Base-by-base conservation (phyloP, 257 asterid genomes). In the Haberlea rhodopensis region DNA sequence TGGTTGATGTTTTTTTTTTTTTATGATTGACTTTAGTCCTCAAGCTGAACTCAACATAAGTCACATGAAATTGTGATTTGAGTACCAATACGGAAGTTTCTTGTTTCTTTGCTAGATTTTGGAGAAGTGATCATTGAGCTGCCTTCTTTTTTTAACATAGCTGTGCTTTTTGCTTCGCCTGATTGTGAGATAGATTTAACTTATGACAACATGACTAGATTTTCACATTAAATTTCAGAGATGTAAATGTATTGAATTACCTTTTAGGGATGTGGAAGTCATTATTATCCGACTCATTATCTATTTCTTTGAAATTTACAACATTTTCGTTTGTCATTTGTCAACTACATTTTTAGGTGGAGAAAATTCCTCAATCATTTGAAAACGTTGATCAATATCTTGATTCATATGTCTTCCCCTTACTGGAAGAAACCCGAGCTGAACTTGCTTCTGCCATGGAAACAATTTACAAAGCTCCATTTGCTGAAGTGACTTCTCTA, bases 341-440 rank as follows among this genome's bases (percentile, higher is more conserved):
- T 27, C 22, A 16, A 31, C 51, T 23, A 26, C 25, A 40, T 34
- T 32, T 27, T 43, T 64, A 87, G 91, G 83, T 87, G 18, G 77
- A 73, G 51, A 59, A 71, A 24, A 84, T 87, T 59, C 86, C 95
- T 0, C 52, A 59, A 10, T 53, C 75, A 6, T 87, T 85, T 62
- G 67, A 51, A 48, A 28, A 69, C 5, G 81, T 66, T 31, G 81
- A 66, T 10, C 45, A 68, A n/a, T 87, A 84, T 62, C 68, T 80
- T 19, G 69, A 70, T 28, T 84, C 89, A 5, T 87, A 56, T 27
- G 31, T 32, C 16, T 75, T 2, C 61, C 86, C 92, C 1, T 67
- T 87, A 37, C 31, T 82, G 70, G 95, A 87, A 78, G 95, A 87
- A 71, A 79, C 85, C 0, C 81, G 88, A 4, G 79, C 83, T 0